Percentiles rank a stretch among this genome's conserved stretches.
phyloP scores from a whole-genome alignment of 208 protist species.

The Leishmania guyanensis region DNA sequence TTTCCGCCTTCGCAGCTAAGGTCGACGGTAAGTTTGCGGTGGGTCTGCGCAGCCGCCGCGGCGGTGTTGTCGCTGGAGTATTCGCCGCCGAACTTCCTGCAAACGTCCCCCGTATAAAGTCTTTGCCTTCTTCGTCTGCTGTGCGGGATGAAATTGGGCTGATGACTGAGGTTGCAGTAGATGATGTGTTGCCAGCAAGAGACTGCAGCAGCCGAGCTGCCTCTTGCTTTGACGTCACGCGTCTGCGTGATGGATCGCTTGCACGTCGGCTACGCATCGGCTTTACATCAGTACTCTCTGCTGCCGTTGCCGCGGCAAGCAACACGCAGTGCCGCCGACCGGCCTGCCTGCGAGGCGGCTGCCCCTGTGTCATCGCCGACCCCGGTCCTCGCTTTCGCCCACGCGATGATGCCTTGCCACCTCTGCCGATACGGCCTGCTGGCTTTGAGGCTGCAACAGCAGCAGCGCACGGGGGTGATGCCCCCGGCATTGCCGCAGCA shows the following conservation, averaged over 20 bases:
- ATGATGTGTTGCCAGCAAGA: neutral
- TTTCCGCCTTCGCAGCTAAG: neutral
- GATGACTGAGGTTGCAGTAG: too few species aligned
- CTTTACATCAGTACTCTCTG: neutral
- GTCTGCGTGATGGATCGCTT: constrained; percentile 15
- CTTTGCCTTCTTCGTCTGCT: neutral
- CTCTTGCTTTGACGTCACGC: constrained; percentile 12
- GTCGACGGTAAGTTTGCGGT: neutral
- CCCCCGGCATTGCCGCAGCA: constrained; percentile 2
- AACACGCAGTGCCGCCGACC: constrained; percentile 2
- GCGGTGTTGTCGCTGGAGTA: neutral
- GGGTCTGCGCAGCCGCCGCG: neutral
- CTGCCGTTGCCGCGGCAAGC: neutral
- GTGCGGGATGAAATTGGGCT: neutral
- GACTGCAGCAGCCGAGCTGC: constrained; percentile 16
- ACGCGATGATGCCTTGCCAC: neutral
- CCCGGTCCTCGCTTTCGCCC: constrained; percentile 1
- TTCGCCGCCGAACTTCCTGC: neutral
- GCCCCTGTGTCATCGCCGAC: neutral
- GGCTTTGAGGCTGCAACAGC: constrained; percentile 2
- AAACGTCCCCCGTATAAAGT: neutral
- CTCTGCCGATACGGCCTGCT: neutral
- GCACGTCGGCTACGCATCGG: constrained; percentile 29
- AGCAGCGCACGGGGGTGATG: constrained; percentile 5
- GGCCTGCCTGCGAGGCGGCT: constrained; percentile 2